These are phyloP conservation scores for Carex parvula DNA, from an alignment of 176 grass and related monocot genomes.

Conservation along the genomic window DNA sequence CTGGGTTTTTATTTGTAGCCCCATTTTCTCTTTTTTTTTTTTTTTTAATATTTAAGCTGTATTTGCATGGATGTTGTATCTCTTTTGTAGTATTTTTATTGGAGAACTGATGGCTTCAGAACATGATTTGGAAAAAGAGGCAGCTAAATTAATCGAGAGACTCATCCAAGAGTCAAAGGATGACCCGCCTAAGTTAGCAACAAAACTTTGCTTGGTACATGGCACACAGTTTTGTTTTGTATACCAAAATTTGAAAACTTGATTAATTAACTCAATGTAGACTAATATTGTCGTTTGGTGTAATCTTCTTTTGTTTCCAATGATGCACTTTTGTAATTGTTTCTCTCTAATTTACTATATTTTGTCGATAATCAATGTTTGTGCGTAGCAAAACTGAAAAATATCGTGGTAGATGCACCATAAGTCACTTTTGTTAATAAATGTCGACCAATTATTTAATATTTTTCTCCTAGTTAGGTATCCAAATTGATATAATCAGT, in stretches of 20 bases:
- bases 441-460: not conserved
- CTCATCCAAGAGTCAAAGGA: slow-evolving; percentile 94
- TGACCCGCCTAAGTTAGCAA: slow-evolving; percentile 82
- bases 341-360: not conserved
- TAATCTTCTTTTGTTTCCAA: not conserved
- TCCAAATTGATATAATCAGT: not conserved
- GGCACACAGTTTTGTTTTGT: slow-evolving; percentile 7
- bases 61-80: not conserved
- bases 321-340: no score
- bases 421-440: not conserved
- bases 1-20: no score
- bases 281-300: not conserved
- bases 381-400: not conserved
- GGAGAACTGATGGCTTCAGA: slow-evolving; percentile 58
- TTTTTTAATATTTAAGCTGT: no score
- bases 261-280: not conserved
- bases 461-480: not conserved
- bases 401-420: not conserved
- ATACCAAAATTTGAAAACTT: not conserved
- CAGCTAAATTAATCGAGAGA: slow-evolving; percentile 89
- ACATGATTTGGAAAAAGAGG: slow-evolving; percentile 90
- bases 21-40: no score
- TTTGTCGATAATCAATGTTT: not conserved
- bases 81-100: slow-evolving; percentile 13
- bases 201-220: slow-evolving; percentile 89